Conservation (phyloP, 2,329 filamentous ascomycete species). For the Pestalotiopsis sp. region DNA sequence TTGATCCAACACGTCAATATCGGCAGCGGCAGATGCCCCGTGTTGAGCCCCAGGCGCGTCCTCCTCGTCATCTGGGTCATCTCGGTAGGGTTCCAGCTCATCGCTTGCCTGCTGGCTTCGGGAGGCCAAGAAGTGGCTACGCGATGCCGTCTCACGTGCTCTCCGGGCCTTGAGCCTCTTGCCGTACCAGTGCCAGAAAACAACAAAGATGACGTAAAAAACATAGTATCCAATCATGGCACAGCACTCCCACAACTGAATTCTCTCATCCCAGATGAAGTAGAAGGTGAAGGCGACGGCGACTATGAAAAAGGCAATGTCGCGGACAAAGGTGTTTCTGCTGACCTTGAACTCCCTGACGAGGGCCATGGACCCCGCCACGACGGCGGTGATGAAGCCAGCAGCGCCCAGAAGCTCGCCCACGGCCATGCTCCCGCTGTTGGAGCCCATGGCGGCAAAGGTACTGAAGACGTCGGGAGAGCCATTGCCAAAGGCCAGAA, state of each 20-base stretch:
- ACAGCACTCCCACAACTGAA: conserved; percentile 87
- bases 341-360: conserved; percentile 95
- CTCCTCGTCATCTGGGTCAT: conserved; percentile 59
- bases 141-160: conserved; percentile 70
- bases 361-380: conserved; percentile 95
- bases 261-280: conserved; percentile 81
- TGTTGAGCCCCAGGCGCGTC: conserved; percentile 32
- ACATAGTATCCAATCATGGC: conserved; percentile 90
- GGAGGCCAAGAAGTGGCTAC: conserved; percentile 72
- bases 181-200: conserved; percentile 89
- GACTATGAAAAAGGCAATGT: conserved; percentile 89
- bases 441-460: conserved; percentile 95
- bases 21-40: conserved; percentile 32
- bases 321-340: conserved; percentile 85
- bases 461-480: conserved; percentile 98
- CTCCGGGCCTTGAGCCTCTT: conserved; percentile 62
- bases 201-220: conserved; percentile 87
- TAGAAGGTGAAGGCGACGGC: conserved; percentile 86
- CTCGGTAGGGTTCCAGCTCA: conserved; percentile 67
- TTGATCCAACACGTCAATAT: conserved; percentile 48
- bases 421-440: conserved; percentile 95
- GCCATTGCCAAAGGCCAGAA: conserved; percentile 95
- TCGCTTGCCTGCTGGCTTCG: conserved; percentile 50
- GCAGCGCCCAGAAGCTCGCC: conserved; percentile 95
- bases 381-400: conserved; percentile 93